These are phyloP conservation scores for Paulownia fortunei DNA, from an alignment of 257 asterid genomes.

Conservation along the genomic window DNA sequence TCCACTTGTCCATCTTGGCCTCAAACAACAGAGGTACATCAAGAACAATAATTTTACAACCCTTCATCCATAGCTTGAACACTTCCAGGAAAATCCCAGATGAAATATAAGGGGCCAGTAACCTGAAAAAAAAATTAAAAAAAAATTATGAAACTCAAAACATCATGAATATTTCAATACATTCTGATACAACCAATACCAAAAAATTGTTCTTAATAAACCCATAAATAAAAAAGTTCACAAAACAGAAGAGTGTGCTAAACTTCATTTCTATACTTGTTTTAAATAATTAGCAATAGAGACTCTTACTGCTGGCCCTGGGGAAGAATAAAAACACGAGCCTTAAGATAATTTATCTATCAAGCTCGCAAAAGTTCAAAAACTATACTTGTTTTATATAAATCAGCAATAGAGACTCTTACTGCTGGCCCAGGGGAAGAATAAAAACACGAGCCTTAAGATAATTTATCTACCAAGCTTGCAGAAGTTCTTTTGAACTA, in stretches of 20 bases:
- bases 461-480: neutral
- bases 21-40: constrained; percentile 96
- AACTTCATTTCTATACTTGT: neutral
- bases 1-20: constrained; percentile 86
- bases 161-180: neutral
- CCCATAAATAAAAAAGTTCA: neutral
- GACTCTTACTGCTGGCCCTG: neutral
- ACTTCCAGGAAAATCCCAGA: constrained; percentile 70
- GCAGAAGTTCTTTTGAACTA: neutral
- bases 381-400: too few relatives aligned
- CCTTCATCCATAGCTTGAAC: constrained; percentile 82
- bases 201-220: neutral
- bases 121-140: constrained; percentile 48
- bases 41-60: constrained; percentile 71
- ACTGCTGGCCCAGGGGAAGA: too few relatives aligned
- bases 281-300: neutral
- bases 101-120: constrained; percentile 86
- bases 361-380: too few relatives aligned
- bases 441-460: neutral
- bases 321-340: neutral
- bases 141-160: neutral
- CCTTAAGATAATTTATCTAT: neutral
- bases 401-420: too few relatives aligned
- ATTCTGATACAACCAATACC: neutral
- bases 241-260: neutral